Conservation (phyloP, 75 land plant species). For the Picea glauca region DNA sequence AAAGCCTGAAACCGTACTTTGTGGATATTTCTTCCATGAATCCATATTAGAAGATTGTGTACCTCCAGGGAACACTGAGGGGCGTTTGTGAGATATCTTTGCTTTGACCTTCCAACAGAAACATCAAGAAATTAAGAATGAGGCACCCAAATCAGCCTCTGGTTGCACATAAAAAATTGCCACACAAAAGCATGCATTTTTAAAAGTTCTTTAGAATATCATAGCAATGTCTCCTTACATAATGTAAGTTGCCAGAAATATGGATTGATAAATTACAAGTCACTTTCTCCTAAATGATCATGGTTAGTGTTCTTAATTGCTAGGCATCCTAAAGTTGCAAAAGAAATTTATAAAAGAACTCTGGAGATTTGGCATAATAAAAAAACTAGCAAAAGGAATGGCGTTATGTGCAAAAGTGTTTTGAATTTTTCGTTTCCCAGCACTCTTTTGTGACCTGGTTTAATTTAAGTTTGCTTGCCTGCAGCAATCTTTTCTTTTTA, state of each 20-base stretch:
- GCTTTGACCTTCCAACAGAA: slow-evolving; percentile 5
- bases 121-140: background rate
- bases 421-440: no score
- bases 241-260: background rate
- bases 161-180: background rate
- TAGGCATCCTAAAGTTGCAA: background rate
- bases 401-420: no score
- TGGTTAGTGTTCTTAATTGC: background rate
- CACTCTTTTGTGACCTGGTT: no score
- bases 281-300: background rate
- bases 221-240: background rate
- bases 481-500: no score
- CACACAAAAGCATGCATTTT: background rate
- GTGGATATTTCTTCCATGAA: slow-evolving; percentile 15
- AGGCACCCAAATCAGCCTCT: background rate
- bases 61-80: background rate
- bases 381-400: no score
- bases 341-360: background rate
- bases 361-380: no score
- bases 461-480: no score
- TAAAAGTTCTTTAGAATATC: background rate
- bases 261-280: background rate
- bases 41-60: background rate
- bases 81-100: slow-evolving; percentile 7
- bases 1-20: slow-evolving; percentile 48